Base-by-base conservation (phyloP, 169 alveolate genomes). In the Plasmodium falciparum region DNA sequence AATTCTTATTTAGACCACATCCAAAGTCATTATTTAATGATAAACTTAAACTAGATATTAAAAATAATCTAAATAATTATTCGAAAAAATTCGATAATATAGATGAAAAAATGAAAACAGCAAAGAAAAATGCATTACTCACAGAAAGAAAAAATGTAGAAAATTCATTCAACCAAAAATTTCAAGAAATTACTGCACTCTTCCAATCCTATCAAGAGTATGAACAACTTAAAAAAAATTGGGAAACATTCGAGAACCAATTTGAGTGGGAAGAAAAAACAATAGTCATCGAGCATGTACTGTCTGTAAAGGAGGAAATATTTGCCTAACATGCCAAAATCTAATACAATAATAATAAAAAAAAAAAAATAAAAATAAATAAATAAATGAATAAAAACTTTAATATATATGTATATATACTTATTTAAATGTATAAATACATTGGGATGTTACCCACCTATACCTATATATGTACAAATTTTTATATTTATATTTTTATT, bases 1-100 rank as follows among this genome's bases (percentile, higher is more conserved):
- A 94, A 88, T 95, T 96, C 71, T 90, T 94, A 15, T 97, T 97
- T 95, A 72, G 98, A 74, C 98, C 98, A 6, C 98, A 96, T 49
- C 98, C 98, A 3, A 95, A 97, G 20, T 90, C 97, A 1, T 88
- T 96, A 43, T 63, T 97, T 75, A 88, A 95, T 49, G 93, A 75
- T 70, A 90, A 91, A 58, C 94, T 94, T 74, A 89, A 94, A 54
- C 96, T 95, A 29, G 96, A 95, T 29, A 95, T 97, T 62, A 95
- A 94, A 90, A 96, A 93, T 88, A 95, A 94, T 71, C 76, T 97
- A 85, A 95, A 95, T 74, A 97, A 95, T n/a, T 96, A 96, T 78
- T 88, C 95, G 15, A 89, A 92, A 33, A 89, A 78, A 75, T 94
- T 92, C 54, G 95, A 92, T 66, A 65, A 88, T 26, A 93, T 95